phyloP scores from a whole-genome alignment of 305 asterid genomes.

The Striga hermonthica region DNA sequence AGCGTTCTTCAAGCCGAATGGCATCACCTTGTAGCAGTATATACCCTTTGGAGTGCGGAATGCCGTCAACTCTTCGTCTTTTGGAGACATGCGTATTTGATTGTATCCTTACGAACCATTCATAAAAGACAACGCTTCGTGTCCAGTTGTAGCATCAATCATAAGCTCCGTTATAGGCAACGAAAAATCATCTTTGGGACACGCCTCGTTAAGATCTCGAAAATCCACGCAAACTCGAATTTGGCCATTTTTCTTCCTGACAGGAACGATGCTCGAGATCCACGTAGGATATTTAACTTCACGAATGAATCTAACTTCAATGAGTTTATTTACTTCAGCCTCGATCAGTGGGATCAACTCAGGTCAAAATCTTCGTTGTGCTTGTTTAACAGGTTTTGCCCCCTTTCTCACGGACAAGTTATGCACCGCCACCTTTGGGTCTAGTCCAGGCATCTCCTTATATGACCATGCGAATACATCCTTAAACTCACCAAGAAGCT shows the following conservation, averaged over 20 bases:
- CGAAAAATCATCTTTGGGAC: not conserved
- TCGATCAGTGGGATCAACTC: too few relatives aligned
- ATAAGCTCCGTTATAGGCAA: not conserved
- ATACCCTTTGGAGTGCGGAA: not conserved
- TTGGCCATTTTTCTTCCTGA: not conserved
- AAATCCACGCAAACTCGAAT: not conserved
- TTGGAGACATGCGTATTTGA: not conserved
- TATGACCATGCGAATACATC: not conserved
- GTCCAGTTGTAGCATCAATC: not conserved
- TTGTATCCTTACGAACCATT: not conserved
- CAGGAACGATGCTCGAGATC: not conserved
- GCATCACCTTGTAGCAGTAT: not conserved
- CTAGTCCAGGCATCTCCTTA: not conserved
- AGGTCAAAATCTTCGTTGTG: too few relatives aligned
- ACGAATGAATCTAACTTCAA: not conserved
- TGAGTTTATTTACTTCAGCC: too few relatives aligned
- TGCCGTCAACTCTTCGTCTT: not conserved
- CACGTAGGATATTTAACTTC: not conserved
- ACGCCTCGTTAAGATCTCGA: not conserved
- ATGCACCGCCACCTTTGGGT: not conserved
- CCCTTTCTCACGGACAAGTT: too few relatives aligned
- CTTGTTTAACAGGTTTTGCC: too few relatives aligned
- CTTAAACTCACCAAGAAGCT: too few relatives aligned
- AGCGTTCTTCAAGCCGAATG: not conserved
- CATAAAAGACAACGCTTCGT: not conserved